phyloP scores from a whole-genome alignment of 768 basidiomycete species.

The Thelephora ganbajun region DNA sequence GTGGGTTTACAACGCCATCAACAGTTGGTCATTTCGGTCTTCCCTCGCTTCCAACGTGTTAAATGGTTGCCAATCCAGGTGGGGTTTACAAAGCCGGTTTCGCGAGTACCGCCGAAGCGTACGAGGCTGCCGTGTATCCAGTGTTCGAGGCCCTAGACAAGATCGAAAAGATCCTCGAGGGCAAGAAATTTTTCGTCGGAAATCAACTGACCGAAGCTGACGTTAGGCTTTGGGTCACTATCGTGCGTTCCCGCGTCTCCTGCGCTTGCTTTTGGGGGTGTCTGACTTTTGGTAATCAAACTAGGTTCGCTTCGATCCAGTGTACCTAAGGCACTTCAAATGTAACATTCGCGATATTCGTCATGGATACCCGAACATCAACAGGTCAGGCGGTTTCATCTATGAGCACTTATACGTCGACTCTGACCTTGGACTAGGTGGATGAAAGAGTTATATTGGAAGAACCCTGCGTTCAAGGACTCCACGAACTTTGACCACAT shows the following conservation, averaged over 20 bases:
- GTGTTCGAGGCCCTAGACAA: slow-evolving; percentile 74
- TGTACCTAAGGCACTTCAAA: slow-evolving; percentile 88
- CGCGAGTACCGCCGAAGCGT: slow-evolving; percentile 67
- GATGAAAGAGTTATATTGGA: slow-evolving; percentile 88
- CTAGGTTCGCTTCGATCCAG: slow-evolving; percentile 80
- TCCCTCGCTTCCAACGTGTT: background rate
- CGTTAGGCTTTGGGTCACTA: slow-evolving; percentile 83
- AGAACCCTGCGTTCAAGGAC: slow-evolving; percentile 70
- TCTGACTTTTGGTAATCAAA: background rate
- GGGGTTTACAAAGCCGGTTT: slow-evolving; percentile 89
- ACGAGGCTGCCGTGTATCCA: slow-evolving; percentile 58
- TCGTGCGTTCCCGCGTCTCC: slow-evolving; percentile 32
- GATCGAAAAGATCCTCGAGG: slow-evolving; percentile 62
- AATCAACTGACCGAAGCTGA: slow-evolving; percentile 73
- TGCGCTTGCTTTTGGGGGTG: background rate
- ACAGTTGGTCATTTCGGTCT: slow-evolving; percentile 37
- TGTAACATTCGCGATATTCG: slow-evolving; percentile 83
- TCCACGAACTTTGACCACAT: slow-evolving; percentile 86
- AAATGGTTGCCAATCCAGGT: slow-evolving; percentile 25
- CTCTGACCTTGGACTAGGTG: slow-evolving; percentile 29
- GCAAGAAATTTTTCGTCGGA: slow-evolving; percentile 79
- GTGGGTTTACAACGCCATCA: slow-evolving; percentile 78
- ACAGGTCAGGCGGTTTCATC: slow-evolving; percentile 29
- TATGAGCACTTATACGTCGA: slow-evolving; percentile 5
- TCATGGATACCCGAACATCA: slow-evolving; percentile 72